Percentiles rank a stretch among this genome's conserved stretches.
phyloP scores from a whole-genome alignment of 1,139 yeast species.

The Meyerozyma elateridarum region DNA sequence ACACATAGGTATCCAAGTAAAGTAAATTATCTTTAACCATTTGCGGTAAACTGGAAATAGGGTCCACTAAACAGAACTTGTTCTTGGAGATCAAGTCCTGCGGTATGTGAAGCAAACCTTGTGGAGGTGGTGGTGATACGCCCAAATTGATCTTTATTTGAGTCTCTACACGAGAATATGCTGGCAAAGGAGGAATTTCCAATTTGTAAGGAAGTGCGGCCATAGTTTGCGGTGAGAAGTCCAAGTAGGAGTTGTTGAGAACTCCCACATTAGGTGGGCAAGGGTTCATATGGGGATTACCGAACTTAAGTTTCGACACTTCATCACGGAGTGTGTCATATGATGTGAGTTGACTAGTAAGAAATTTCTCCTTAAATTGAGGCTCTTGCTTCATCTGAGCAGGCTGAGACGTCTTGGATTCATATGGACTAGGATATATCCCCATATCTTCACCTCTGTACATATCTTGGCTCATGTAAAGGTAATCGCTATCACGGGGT shows the following conservation, averaged over 20 bases:
- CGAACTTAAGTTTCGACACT: constrained; percentile 54
- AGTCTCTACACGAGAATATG: constrained; percentile 87
- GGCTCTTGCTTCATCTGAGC: constrained; percentile 1
- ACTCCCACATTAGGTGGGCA: constrained; percentile 31
- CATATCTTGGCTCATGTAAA: constrained; percentile 2
- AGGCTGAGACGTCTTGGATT: constrained; percentile 5
- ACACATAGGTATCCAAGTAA: constrained; percentile 61
- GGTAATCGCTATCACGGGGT: constrained; percentile 2
- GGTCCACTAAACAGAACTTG: constrained; percentile 61
- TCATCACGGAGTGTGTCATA: constrained; percentile 50
- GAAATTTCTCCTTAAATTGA: neutral
- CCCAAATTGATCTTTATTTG: constrained; percentile 75
- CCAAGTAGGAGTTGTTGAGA: constrained; percentile 32
- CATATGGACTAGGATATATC: constrained; percentile 16
- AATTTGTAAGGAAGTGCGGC: constrained; percentile 54
- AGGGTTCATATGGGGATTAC: constrained; percentile 39
- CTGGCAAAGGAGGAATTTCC: constrained; percentile 60
- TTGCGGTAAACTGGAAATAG: constrained; percentile 40
- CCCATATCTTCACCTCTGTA: constrained; percentile 9
- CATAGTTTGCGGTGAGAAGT: constrained; percentile 34
- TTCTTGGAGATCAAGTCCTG: constrained; percentile 84
- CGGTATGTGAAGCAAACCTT: constrained; percentile 71
- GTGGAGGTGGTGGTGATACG: constrained; percentile 69
- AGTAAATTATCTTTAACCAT: constrained; percentile 48
- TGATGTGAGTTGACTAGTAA: constrained; percentile 18